Base-by-base conservation (phyloP, 1,139 yeast species). In the Sugiyamaella sp. region DNA sequence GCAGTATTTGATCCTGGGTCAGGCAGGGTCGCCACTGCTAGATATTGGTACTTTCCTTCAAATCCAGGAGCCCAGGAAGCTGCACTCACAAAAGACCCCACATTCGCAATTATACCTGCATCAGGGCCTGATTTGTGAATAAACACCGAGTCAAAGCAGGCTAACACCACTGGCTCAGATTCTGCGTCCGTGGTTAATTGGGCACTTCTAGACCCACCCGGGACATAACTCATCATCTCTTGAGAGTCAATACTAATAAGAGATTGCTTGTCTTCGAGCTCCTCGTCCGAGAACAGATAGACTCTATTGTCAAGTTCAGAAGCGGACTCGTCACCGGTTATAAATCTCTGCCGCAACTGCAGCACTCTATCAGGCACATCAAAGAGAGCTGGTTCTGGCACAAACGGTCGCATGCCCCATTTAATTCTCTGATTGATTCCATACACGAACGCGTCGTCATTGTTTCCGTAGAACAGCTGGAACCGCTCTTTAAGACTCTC, bases 1-100 rank as follows among this genome's bases (percentile, higher is more conserved):
- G 63, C 55, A 2, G 57, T 27, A n/a, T 25, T 32, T 10, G 16
- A 24, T 8, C 41, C 25, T 14, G 40, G 14, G 3, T 50, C 53
- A 69, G 17, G 76, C 73, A 20, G 81, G 66, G 82, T 68, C 0
- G 85, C 72, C 0, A 83, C 78, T 0, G 87, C 89, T 51, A 85
- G 65, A 57, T 74, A 77, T 52, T 80, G 79, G 3, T 52, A 46
- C 2, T 60, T 60, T 2, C 67, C 55, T 1, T 62, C 53, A 48
- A 65, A 61, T 8, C 68, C 67, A 1, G 74, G 69, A 0, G 73
- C 70, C 64, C 66, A 59, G 21, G 60, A 50, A 49, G 65, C 53
- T 22, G 66, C 58, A 14, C 64, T 60, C 9, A 66, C 60, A 24
- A 59, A 60, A 5, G 60, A 61, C 1, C 70, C 71, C 6, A 59